Percentiles rank a stretch among this genome's conserved stretches.
phyloP scores from a whole-genome alignment of 164 flowering plant genomes.

The Cinnamomum micranthum region DNA sequence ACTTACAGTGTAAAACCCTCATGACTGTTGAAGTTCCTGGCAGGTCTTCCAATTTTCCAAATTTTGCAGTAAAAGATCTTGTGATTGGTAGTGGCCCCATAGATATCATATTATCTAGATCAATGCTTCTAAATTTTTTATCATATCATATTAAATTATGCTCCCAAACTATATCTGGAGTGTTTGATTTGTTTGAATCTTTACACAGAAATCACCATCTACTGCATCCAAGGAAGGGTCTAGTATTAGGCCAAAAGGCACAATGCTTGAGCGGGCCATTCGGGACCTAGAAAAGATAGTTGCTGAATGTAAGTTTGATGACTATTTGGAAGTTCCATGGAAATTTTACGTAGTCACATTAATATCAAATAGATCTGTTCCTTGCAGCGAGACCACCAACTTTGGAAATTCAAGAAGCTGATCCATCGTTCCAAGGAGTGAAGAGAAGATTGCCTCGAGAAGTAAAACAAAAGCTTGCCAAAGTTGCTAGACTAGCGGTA shows the following conservation, averaged over 20 bases:
- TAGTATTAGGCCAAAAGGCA: constrained; percentile 54
- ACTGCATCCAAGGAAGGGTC: constrained; percentile 62
- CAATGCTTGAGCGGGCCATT: constrained; percentile 83
- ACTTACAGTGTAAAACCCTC: too few relatives aligned
- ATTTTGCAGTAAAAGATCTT: too few relatives aligned
- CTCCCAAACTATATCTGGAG: neutral
- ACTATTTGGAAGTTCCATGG: constrained; percentile 2
- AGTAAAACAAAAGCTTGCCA: constrained; percentile 90
- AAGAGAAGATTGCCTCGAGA: constrained; percentile 94
- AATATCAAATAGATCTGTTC: neutral
- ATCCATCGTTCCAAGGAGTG: constrained; percentile 60
- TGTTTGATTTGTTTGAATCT: constrained; percentile 13
- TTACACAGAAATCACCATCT: constrained; percentile 48
- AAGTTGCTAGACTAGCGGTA: constrained; percentile 99
- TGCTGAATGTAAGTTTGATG: constrained; percentile 62
- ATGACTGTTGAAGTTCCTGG: too few relatives aligned
- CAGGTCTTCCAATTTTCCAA: too few relatives aligned
- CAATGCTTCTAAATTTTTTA: neutral
- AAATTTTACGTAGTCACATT: constrained; percentile 4
- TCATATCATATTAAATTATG: neutral
- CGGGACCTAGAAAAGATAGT: constrained; percentile 87
- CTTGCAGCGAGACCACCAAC: constrained; percentile 76
- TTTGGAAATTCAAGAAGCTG: constrained; percentile 67
- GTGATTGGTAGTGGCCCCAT: too few relatives aligned
- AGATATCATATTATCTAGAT: too few relatives aligned